A percentile compares a stretch with the other conserved stretches of the same genome.
Evolutionary conservation across 1,139 yeast species (phyloP).

Genomic region (Candida sp.): DNA sequence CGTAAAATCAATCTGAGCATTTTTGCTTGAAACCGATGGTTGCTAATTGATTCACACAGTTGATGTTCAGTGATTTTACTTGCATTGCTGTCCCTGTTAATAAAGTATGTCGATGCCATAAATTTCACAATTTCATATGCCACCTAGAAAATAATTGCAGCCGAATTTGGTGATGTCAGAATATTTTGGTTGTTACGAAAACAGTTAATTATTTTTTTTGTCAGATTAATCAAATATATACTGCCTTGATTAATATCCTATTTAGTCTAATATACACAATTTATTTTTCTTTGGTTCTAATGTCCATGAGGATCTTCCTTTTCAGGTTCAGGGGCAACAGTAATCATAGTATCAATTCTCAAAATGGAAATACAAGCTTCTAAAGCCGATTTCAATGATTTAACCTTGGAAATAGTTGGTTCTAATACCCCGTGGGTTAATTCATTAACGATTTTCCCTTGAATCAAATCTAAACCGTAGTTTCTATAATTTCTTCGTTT

Average conservation of each 20-base stretch:
- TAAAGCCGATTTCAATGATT: constrained; percentile 89
- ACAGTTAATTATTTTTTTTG: too few relatives aligned
- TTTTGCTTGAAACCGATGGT: too few relatives aligned
- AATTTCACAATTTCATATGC: too few relatives aligned
- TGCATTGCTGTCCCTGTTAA: too few relatives aligned
- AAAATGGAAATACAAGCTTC: constrained; percentile 98
- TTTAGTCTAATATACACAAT: neutral
- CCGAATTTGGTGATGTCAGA: too few relatives aligned
- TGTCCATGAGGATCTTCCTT: constrained; percentile 86
- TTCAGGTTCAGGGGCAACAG: constrained; percentile 94
- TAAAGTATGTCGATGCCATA: too few relatives aligned
- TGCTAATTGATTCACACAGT: too few relatives aligned
- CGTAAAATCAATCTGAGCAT: too few relatives aligned
- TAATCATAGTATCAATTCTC: constrained; percentile 98
- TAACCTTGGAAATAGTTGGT: constrained; percentile 91
- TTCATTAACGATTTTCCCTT: constrained; percentile 91
- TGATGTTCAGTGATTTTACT: too few relatives aligned
- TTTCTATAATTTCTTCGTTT: constrained; percentile 85
- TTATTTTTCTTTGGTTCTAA: constrained; percentile 13
- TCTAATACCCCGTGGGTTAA: constrained; percentile 84
- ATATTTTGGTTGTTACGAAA: too few relatives aligned
- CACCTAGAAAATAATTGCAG: too few relatives aligned
- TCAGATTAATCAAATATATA: too few relatives aligned
- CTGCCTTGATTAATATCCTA: neutral
- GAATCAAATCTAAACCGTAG: constrained; percentile 89